Conservation (phyloP, 2,329 filamentous ascomycete genomes). For the Ascochyta clinopodiicola region DNA sequence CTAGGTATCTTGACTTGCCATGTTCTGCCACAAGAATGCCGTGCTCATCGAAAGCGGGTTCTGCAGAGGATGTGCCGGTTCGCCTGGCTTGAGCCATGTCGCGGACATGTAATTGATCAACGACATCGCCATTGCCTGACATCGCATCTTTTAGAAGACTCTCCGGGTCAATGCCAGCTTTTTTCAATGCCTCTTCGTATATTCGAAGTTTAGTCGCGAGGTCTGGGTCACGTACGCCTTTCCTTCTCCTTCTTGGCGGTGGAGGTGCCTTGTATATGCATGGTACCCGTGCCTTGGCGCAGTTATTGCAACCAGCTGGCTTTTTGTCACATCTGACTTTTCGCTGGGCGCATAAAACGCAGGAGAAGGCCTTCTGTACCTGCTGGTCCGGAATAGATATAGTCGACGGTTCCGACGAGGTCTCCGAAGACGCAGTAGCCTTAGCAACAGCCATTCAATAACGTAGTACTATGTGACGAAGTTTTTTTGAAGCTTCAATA, state of each 20-base stretch:
- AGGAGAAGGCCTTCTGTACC: slow-evolving; percentile 40
- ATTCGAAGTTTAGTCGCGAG: slow-evolving; percentile 31
- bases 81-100: background rate
- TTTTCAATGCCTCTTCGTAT: slow-evolving; percentile 40
- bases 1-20: slow-evolving; percentile 41
- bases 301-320: slow-evolving; percentile 39
- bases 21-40: slow-evolving; percentile 35
- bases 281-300: slow-evolving; percentile 36
- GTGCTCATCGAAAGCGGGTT: background rate
- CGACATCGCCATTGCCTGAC: background rate
- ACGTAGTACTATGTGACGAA: background rate
- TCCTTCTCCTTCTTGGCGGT: slow-evolving; percentile 39
- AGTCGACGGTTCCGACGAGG: background rate
- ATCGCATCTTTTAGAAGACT: slow-evolving; percentile 26
- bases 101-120: background rate
- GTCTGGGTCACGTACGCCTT: slow-evolving; percentile 34
- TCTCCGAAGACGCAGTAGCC: background rate
- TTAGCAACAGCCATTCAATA: background rate
- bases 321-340: slow-evolving; percentile 45
- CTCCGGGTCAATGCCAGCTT: slow-evolving; percentile 38
- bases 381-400: background rate
- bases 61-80: background rate
- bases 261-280: slow-evolving; percentile 45
- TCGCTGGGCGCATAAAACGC: slow-evolving; percentile 42
- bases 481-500: too few relatives aligned